Evolutionary conservation across 345 rosid genomes (phyloP).

Genomic region (Eucalyptus grandis): DNA sequence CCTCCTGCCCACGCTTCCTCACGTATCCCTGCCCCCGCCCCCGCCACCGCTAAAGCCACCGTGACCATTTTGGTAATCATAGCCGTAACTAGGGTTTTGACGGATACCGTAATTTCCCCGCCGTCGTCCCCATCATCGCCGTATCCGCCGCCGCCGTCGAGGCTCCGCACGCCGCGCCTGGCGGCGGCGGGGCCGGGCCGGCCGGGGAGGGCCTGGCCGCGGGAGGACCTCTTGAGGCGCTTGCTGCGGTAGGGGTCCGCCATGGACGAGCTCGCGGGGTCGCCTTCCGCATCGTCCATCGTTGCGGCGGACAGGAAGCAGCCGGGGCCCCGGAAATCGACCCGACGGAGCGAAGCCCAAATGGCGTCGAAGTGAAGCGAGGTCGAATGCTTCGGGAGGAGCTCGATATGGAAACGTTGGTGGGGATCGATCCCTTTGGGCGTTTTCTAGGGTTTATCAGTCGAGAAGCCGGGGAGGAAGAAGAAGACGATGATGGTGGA

Average conservation of each 20-base stretch:
- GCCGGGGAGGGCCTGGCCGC: background rate
- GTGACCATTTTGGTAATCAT: background rate
- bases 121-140: constrained; percentile 1
- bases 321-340: background rate
- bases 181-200: background rate
- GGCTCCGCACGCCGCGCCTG: constrained; percentile 1
- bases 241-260: constrained; percentile 11
- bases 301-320: background rate
- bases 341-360: background rate
- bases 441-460: background rate
- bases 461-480: background rate
- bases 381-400: background rate
- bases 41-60: background rate
- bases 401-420: background rate
- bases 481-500: background rate
- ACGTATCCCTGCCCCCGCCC: constrained; percentile 18
- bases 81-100: background rate
- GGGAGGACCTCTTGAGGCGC: constrained; percentile 1
- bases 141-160: constrained; percentile 3
- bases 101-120: background rate
- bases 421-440: background rate
- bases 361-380: background rate
- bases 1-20: constrained; percentile 23
- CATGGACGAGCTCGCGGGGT: background rate
- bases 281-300: background rate